These are phyloP conservation scores for Kodamaea laetipori DNA, from an alignment of 805 yeast genomes.

Conservation along the genomic window DNA sequence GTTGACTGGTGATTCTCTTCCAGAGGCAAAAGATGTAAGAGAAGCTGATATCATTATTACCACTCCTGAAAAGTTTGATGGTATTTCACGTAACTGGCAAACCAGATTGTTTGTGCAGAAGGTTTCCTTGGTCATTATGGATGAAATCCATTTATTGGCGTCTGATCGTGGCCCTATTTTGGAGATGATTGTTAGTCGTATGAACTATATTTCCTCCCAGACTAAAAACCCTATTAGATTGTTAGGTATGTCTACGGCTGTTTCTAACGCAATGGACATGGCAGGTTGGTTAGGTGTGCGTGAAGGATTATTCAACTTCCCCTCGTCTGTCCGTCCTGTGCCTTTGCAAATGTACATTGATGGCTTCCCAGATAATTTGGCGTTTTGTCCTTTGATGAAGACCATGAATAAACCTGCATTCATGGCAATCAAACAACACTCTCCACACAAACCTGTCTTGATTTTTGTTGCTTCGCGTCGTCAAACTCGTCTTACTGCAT, in stretches of 20 bases:
- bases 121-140: conserved; percentile 78
- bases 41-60: conserved; percentile 77
- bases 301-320: conserved; percentile 76
- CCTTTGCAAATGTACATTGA: conserved; percentile 86
- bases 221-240: conserved; percentile 64
- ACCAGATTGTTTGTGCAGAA: conserved; percentile 74
- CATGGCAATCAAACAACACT: conserved; percentile 88
- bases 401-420: conserved; percentile 89
- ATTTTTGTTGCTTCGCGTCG: conserved; percentile 85
- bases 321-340: conserved; percentile 81
- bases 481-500: conserved; percentile 78
- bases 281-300: conserved; percentile 81
- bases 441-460: conserved; percentile 80
- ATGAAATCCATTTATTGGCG: conserved; percentile 80
- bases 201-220: conserved; percentile 68
- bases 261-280: conserved; percentile 82
- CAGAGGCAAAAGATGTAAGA: conserved; percentile 65
- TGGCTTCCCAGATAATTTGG: conserved; percentile 80
- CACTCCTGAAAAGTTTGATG: conserved; percentile 86
- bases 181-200: conserved; percentile 86
- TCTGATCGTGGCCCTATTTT: conserved; percentile 85
- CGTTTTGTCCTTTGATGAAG: conserved; percentile 83
- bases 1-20: conserved; percentile 80
- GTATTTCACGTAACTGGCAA: conserved; percentile 86
- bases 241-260: conserved; percentile 83